These are phyloP conservation scores for Pseudoturritis turrita DNA, from an alignment of 345 rosid genomes.

Conservation along the genomic window DNA sequence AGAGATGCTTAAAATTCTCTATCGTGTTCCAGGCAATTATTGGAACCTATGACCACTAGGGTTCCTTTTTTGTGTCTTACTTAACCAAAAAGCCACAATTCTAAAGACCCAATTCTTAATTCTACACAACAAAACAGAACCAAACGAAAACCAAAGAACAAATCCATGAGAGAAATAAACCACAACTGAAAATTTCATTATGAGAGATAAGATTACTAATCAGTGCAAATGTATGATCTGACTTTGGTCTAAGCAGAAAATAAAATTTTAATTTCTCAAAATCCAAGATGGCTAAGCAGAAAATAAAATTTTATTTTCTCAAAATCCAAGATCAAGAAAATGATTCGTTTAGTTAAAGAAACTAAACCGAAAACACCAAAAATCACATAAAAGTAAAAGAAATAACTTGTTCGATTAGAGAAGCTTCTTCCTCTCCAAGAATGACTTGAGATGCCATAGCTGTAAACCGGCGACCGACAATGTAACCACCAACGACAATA, in stretches of 20 bases:
- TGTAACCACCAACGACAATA: slow-evolving; percentile 60
- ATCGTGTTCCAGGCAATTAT: neutral
- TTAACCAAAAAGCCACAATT: neutral
- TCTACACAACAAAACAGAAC: neutral
- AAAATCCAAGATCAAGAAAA: neutral
- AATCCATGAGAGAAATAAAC: neutral
- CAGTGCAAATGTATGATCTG: neutral
- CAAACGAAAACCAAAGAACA: no score
- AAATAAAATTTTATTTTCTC: neutral
- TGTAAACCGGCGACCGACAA: slow-evolving; percentile 83
- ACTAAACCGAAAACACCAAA: neutral
- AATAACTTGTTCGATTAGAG: neutral
- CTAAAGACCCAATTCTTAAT: neutral
- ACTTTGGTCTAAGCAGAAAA: neutral
- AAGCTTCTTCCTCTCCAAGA: slow-evolving; percentile 82
- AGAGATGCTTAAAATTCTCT: neutral
- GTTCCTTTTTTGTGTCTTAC: neutral
- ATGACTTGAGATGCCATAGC: slow-evolving; percentile 86
- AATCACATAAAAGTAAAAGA: neutral
- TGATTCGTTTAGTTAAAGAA: neutral
- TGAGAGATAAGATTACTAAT: neutral
- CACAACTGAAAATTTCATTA: no score
- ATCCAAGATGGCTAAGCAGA: neutral
- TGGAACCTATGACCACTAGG: neutral
- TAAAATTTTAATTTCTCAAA: neutral